Percentiles rank a stretch among this genome's conserved stretches.
Conservation (phyloP, 805 yeast genomes). For the Schizosaccharomyces japonicus region DNA sequence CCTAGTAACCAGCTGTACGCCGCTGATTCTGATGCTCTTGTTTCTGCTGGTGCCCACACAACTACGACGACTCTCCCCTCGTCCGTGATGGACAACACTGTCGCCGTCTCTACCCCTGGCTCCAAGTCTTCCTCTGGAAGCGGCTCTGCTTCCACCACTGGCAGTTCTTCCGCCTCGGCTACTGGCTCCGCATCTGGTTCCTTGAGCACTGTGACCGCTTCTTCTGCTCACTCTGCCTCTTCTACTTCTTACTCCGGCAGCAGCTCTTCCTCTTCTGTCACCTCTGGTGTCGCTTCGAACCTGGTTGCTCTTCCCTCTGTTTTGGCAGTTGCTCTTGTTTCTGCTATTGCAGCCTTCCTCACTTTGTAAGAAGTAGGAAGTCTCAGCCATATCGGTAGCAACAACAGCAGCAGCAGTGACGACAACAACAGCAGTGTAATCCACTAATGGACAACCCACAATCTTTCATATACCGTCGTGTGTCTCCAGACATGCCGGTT, state of each 20-base stretch:
- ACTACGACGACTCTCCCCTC: background rate
- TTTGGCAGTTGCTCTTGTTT: background rate
- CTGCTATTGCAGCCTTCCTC: background rate
- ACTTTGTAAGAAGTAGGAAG: too few relatives aligned
- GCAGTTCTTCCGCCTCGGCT: slow-evolving; percentile 13
- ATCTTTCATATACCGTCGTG: too few relatives aligned
- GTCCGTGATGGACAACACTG: slow-evolving; percentile 1
- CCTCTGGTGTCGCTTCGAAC: background rate
- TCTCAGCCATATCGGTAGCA: too few relatives aligned
- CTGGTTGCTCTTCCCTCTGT: background rate
- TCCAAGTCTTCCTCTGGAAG: slow-evolving; percentile 7
- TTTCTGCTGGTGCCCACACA: slow-evolving; percentile 1
- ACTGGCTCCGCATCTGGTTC: slow-evolving; percentile 20
- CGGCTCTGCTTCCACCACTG: slow-evolving; percentile 13
- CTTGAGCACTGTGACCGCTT: background rate
- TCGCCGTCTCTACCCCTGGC: slow-evolving; percentile 5
- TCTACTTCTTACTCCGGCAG: background rate
- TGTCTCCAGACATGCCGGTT: too few relatives aligned
- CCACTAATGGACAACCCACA: too few relatives aligned
- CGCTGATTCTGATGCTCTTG: background rate
- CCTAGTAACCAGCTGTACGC: slow-evolving; percentile 10
- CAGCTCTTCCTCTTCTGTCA: background rate
- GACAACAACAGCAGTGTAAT: too few relatives aligned
- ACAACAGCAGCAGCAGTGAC: too few relatives aligned
- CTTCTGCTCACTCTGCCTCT: background rate